Evolutionary conservation across 495 filamentous ascomycete species (phyloP).

Genomic region (Massariosphaeria phaeospora): DNA sequence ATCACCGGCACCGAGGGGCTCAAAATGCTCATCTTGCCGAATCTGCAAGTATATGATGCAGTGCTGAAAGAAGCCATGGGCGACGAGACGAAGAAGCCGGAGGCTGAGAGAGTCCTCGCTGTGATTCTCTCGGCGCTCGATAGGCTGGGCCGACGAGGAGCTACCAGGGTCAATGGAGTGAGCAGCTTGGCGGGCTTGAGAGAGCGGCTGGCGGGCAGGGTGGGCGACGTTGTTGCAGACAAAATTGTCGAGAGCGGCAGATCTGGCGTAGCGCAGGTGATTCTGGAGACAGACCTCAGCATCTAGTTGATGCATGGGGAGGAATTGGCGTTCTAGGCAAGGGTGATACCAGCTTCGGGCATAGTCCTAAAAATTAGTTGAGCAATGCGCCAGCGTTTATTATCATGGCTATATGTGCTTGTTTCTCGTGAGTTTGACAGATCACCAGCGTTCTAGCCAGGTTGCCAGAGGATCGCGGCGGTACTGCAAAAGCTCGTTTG

Average conservation of each 20-base stretch:
- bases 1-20: conserved; percentile 75
- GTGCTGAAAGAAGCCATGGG: conserved; percentile 57
- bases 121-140: conserved; percentile 35
- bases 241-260: conserved; percentile 33
- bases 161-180: conserved; percentile 32
- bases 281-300: conserved; percentile 33
- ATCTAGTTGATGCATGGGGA: background rate
- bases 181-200: conserved; percentile 28
- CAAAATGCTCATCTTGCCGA: conserved; percentile 73
- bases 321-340: background rate
- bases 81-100: conserved; percentile 36
- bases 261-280: conserved; percentile 26
- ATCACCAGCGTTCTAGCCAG: too few relatives aligned
- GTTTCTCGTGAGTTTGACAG: too few relatives aligned
- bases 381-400: too few relatives aligned
- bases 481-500: too few relatives aligned
- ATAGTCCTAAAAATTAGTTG: background rate
- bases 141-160: conserved; percentile 22
- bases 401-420: too few relatives aligned
- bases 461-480: too few relatives aligned
- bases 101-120: conserved; percentile 37
- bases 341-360: background rate
- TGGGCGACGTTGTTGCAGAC: conserved; percentile 38
- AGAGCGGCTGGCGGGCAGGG: conserved; percentile 31
- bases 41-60: conserved; percentile 69